These are phyloP conservation scores for Ambrosiella cleistominuta DNA, from an alignment of 2,329 filamentous ascomycete species.

Conservation along the genomic window DNA sequence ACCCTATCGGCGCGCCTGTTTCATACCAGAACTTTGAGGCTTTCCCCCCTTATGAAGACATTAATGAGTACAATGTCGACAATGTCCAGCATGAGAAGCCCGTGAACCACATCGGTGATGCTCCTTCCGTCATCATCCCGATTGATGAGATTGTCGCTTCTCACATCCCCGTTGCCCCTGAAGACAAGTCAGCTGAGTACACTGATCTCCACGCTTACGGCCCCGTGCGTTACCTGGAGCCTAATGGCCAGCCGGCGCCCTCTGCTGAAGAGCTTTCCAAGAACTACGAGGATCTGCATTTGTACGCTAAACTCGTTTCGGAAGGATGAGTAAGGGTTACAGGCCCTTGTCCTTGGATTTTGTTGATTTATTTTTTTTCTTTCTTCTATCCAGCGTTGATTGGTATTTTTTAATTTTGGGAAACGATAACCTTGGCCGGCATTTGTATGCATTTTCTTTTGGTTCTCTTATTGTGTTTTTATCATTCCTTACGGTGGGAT, in stretches of 20 bases:
- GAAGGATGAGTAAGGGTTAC: background rate
- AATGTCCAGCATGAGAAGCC: constrained; percentile 6
- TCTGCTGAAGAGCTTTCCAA: constrained; percentile 22
- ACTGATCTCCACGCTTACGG: constrained; percentile 21
- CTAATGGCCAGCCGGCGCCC: constrained; percentile 13
- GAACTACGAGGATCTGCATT: constrained; percentile 21
- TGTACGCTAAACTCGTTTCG: constrained; percentile 18
- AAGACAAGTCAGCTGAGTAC: constrained; percentile 20
- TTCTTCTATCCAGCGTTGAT: background rate
- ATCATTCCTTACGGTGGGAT: background rate
- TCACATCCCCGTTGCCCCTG: constrained; percentile 15
- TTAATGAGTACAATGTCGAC: constrained; percentile 25
- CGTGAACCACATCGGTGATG: constrained; percentile 3
- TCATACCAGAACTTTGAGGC: constrained; percentile 17
- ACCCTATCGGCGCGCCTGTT: constrained; percentile 19
- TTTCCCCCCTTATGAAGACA: constrained; percentile 22
- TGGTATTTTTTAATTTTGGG: background rate
- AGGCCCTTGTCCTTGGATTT: background rate
- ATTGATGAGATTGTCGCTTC: constrained; percentile 24
- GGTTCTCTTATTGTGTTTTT: background rate
- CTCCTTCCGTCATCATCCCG: constrained; percentile 18
- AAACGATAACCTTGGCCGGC: background rate
- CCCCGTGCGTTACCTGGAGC: constrained; percentile 7
- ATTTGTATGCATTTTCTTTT: background rate
- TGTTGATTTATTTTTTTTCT: background rate